Base-by-base conservation (phyloP, 371 early-diverging fungal species). In the Circinella umbellata region DNA sequence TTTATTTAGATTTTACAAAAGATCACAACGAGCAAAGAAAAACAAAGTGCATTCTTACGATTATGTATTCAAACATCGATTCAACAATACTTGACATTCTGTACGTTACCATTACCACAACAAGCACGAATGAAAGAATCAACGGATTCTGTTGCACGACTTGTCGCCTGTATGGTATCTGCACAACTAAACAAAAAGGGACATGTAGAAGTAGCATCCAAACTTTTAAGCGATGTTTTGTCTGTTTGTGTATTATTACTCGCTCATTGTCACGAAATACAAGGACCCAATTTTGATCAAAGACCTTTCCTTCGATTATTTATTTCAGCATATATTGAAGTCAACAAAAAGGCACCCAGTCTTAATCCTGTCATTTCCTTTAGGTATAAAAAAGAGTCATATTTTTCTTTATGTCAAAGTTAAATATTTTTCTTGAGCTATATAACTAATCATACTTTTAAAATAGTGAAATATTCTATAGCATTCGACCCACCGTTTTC, bases 281-380 rank as follows among this genome's bases (percentile, higher is more conserved):
- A 84, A 17, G 89, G 91, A 3, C 80, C 83, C 15, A 79, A 86
- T 39, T 98, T 98, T 82, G 91, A 94, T 74, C 98, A 97, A 75
- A 87, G 92, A 73, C 96, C 97, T 0, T 96, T 93, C 81, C 92
- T 95, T 75, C 88, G 99, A n/a, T 79, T 99, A 42, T 88, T 98
- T 68, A 86, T 94, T 27, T 90, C 91, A n/a, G 73, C 96, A 15
- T 82, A 97, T 67, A 89, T 91, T 61, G 96, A 97, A 70, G 79
- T 96, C 35, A 89, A 90, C 76, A 74, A 84, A 38, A 82, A 86
- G 47, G 86, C 89, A 66, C 78, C 63, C 18, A 54, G 73, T 18
- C 48, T 70, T 0, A 62, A 72, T 62, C 70, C 75, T 20, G 51
- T 81, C 13, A 72, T 72, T 42, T 71, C 75, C 0, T 78, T 79